Percentiles rank a stretch among this genome's conserved stretches.
Conservation (phyloP, 1,284 basidiomycete species). For the Ustilago hordei region DNA sequence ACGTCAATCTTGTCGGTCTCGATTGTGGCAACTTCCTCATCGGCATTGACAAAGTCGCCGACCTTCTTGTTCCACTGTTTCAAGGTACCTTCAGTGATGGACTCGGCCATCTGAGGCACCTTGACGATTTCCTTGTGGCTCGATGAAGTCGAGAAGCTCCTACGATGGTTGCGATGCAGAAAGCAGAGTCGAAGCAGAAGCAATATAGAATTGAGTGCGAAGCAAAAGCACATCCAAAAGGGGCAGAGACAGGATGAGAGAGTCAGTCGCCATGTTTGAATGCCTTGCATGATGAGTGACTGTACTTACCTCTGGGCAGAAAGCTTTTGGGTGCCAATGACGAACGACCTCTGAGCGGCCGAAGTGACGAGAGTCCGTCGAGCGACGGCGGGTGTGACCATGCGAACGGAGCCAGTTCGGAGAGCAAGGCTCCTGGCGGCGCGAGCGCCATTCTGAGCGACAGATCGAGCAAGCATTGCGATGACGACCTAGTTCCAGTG, state of each 20-base stretch:
- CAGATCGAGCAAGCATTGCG: constrained; percentile 41
- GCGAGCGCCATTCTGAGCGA: constrained; percentile 44
- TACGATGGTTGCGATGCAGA: constrained; percentile 3
- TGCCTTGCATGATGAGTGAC: not conserved
- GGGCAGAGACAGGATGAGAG: not conserved
- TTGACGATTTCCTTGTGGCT: constrained; percentile 79
- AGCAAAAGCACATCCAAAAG: not conserved
- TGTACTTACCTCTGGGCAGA: constrained; percentile 40
- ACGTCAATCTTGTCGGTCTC: constrained; percentile 99
- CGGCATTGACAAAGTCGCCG: constrained; percentile 88
- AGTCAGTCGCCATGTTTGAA: not conserved
- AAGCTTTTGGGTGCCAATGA: constrained; percentile 32
- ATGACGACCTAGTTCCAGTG: not conserved
- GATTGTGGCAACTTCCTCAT: constrained; percentile 97
- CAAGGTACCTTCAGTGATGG: constrained; percentile 96
- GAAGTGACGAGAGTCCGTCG: constrained; percentile 47
- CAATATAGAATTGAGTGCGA: not conserved
- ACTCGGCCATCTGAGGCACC: constrained; percentile 99
- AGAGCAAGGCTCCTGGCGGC: constrained; percentile 42
- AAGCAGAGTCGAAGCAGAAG: not conserved
- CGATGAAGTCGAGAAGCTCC: constrained; percentile 51
- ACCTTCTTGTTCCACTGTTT: constrained; percentile 95
- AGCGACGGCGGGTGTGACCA: constrained; percentile 45
- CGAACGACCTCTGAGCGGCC: constrained; percentile 29
- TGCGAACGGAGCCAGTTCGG: constrained; percentile 42